phyloP scores from a whole-genome alignment of 768 basidiomycete species.

The Rubroboletus pulcherrimus region DNA sequence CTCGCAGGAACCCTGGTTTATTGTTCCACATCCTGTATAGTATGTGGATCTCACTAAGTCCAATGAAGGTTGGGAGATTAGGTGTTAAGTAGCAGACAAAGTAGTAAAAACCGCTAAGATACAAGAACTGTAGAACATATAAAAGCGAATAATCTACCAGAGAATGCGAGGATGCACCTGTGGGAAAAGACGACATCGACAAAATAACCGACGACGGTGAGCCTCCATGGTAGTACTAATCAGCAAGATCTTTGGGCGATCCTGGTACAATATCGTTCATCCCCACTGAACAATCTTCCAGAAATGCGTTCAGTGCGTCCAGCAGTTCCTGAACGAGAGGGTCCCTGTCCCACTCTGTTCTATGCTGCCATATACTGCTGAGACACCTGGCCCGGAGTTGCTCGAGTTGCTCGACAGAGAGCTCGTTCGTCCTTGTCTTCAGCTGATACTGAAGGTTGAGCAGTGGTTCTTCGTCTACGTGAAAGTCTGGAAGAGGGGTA shows the following conservation, averaged over 20 bases:
- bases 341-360: slow-evolving; percentile 81
- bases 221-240: neutral
- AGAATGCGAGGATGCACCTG: neutral
- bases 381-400: slow-evolving; percentile 86
- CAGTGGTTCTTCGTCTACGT: slow-evolving; percentile 52
- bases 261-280: slow-evolving; percentile 1
- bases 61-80: neutral
- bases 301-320: slow-evolving; percentile 57
- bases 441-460: slow-evolving; percentile 48
- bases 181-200: no score
- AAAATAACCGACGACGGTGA: neutral
- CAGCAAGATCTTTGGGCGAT: slow-evolving; percentile 2
- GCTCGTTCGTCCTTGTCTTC: slow-evolving; percentile 46
- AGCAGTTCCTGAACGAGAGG: slow-evolving; percentile 57
- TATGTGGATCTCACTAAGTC: no score
- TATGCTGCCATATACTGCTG: slow-evolving; percentile 75
- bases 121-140: slow-evolving; percentile 15
- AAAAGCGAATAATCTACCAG: slow-evolving; percentile 24
- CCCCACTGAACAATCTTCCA: slow-evolving; percentile 52
- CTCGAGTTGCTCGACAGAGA: slow-evolving; percentile 89
- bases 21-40: no score
- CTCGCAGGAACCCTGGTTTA: no score
- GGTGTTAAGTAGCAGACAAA: neutral
- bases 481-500: slow-evolving; percentile 76
- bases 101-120: slow-evolving; percentile 15